phyloP scores from a whole-genome alignment of 192 early-diverging fungal genomes.

The Linnemannia elongata region DNA sequence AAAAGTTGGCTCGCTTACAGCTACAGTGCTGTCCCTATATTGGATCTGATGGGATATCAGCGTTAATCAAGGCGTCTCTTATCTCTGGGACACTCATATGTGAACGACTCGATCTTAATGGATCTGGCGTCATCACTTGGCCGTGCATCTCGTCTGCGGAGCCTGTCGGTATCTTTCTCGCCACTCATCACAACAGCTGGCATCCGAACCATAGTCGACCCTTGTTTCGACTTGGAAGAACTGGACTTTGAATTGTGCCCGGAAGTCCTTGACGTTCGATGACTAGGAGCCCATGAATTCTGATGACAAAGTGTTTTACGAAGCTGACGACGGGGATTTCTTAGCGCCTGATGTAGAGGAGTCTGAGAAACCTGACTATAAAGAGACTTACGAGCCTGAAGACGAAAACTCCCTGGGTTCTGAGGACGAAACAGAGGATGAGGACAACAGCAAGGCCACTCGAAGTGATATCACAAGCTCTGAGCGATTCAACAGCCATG shows the following conservation, averaged over 20 bases:
- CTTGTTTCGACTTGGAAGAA: background rate
- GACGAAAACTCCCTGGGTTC: too few species aligned
- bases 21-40: slow-evolving; percentile 6
- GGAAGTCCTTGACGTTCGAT: too few species aligned
- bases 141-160: background rate
- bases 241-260: slow-evolving; percentile 9
- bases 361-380: too few species aligned
- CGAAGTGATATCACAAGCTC: too few species aligned
- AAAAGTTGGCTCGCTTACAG: background rate
- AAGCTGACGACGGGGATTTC: background rate
- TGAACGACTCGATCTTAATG: background rate
- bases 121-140: background rate
- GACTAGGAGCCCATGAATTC: too few species aligned
- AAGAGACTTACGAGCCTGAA: too few species aligned
- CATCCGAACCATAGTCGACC: background rate
- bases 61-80: slow-evolving; percentile 14
- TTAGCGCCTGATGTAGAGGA: background rate
- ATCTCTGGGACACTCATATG: background rate
- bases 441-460: too few species aligned
- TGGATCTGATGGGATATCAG: slow-evolving; percentile 4
- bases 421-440: too few species aligned
- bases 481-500: too few species aligned
- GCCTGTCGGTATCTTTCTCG: background rate
- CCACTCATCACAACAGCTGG: background rate
- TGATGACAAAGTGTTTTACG: too few species aligned